Base-by-base conservation (phyloP, 2,329 filamentous ascomycete species). In the Aspergillus bombycis region DNA sequence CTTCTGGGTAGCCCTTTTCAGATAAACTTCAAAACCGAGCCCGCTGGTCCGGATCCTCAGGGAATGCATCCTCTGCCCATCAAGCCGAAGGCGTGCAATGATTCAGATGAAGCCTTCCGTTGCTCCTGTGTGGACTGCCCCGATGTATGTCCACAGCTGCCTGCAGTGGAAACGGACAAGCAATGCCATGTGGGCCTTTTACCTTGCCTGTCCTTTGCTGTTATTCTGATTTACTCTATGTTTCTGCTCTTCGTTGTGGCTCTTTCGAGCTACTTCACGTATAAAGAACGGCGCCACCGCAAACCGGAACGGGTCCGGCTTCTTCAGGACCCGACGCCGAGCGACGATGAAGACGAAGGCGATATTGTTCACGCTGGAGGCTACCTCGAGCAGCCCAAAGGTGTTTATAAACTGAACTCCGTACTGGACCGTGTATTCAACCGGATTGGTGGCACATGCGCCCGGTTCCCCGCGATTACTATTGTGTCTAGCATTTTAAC, bases 81-180 rank as follows among this genome's bases (percentile, higher is more conserved):
- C 80, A 86, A 82, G 59, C 86, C 93, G 0, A 94, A 95, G 78
- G 89, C 90, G 61, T 99, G 95, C 83, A 96, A 97, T 76, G 93
- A 94, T 69, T 87, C 91, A 43, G 92, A 98, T 70, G 88, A 92
- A 62, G 85, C 86, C 65, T 98, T 93, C 78, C 88, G 92, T 62
- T 99, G 95, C 77, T 92, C 94, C 58, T 99, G 95, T 72, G 89
- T 98, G 45, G 95, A 99, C 76, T 99, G 95, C 71, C 92, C 91
- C 0, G 88, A 86, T 1, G 90, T 95, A 2, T 99, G 95, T 73
- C 92, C 94, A 0, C 87, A 89, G 70, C 85, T 99, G 21, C 91
- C 93, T 0, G 88, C 88, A 4, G 86, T 98, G n/a, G 82, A 88
- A 60, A 82, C 90, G 60, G 82, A 84, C 2, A 84, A 89, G 58